Evolutionary conservation across 164 flowering plant genomes (phyloP).

Genomic region (Dillenia suffruticosa): DNA sequence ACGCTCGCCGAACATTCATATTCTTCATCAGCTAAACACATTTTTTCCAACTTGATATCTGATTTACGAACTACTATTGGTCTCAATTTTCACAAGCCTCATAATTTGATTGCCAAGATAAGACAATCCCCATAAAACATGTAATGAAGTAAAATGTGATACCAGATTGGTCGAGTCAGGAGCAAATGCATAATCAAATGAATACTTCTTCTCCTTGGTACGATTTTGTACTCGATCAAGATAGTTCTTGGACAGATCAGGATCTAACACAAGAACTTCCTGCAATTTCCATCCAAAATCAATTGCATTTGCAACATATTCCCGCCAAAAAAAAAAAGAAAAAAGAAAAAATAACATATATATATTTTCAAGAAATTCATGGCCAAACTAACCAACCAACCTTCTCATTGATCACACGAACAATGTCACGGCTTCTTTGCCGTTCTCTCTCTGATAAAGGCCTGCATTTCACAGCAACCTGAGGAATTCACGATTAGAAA

Average conservation of each 20-base stretch:
- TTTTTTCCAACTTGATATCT: not conserved
- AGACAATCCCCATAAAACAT: not conserved
- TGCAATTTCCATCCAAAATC: slow-evolving; percentile 13
- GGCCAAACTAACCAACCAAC: slow-evolving; percentile 20
- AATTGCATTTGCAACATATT: not conserved
- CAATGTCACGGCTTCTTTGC: slow-evolving; percentile 49
- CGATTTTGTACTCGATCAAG: slow-evolving; percentile 80
- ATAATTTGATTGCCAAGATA: not conserved
- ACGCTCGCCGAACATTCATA: not conserved
- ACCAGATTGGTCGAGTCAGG: slow-evolving; percentile 66
- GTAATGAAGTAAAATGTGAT: slow-evolving; percentile 4
- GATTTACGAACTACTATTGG: not conserved
- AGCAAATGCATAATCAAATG: slow-evolving; percentile 79
- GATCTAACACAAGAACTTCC: slow-evolving; percentile 82
- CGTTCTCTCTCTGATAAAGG: slow-evolving; percentile 50
- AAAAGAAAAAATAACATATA: no score
- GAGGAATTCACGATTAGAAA: not conserved
- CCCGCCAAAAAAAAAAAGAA: no score
- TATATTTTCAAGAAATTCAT: not conserved
- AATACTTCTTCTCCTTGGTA: slow-evolving; percentile 65
- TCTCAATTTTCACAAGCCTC: not conserved
- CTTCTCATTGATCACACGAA: slow-evolving; percentile 62
- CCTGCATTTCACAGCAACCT: slow-evolving; percentile 92
- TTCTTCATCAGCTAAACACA: not conserved
- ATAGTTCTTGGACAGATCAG: slow-evolving; percentile 81